phyloP scores from a whole-genome alignment of 1,284 basidiomycete species.

The Naganishia cerealis region DNA sequence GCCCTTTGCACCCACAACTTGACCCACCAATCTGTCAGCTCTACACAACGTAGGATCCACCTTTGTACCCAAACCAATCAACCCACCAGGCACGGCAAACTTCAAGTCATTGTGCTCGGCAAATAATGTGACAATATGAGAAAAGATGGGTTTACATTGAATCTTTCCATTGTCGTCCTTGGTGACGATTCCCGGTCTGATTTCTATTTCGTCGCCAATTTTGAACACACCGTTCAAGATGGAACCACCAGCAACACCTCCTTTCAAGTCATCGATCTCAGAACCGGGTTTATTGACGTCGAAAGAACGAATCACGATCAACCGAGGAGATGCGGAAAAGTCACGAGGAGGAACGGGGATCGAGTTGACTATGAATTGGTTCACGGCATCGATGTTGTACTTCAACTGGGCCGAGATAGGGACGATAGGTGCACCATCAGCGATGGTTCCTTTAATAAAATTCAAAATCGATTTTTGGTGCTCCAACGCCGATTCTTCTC shows the following conservation, averaged over 20 bases:
- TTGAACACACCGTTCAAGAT: constrained; percentile 89
- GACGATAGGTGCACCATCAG: constrained; percentile 93
- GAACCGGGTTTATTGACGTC: constrained; percentile 99
- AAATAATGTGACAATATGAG: constrained; percentile 82
- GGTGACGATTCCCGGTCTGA: constrained; percentile 93
- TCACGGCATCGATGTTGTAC: constrained; percentile 99
- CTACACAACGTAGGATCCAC: too few species aligned
- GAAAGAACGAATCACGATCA: constrained; percentile 99
- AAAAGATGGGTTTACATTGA: constrained; percentile 92
- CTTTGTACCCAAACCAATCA: constrained; percentile 95
- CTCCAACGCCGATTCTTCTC: constrained; percentile 84
- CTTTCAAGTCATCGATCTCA: constrained; percentile 93
- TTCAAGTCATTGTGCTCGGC: constrained; percentile 91
- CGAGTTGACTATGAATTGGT: constrained; percentile 95
- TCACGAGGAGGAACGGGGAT: constrained; percentile 92
- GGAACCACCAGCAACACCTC: constrained; percentile 95
- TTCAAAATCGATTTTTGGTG: constrained; percentile 88
- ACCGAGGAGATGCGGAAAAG: constrained; percentile 83
- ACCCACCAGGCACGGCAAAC: constrained; percentile 92
- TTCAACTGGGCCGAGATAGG: constrained; percentile 97
- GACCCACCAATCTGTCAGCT: too few species aligned
- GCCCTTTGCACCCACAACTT: too few species aligned
- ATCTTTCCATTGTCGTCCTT: constrained; percentile 89
- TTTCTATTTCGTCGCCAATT: constrained; percentile 93
- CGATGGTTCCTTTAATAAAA: constrained; percentile 92